Evolutionary conservation across 2,329 filamentous ascomycete genomes (phyloP), one percentile per base, ranked within the genome.

Genomic region (Lachnellula cervina): DNA sequence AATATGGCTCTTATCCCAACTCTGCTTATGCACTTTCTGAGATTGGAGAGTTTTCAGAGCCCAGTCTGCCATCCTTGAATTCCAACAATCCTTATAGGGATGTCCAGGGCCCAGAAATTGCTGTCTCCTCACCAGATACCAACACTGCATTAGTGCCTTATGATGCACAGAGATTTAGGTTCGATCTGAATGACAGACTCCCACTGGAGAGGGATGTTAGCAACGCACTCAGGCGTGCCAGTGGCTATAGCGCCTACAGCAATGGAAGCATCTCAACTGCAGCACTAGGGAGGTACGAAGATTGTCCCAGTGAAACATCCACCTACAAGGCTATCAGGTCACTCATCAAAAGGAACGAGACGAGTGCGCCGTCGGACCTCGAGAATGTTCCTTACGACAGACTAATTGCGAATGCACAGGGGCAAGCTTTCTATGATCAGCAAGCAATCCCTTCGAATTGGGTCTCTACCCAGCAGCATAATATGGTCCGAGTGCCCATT

Each of bases 121-220:
- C 60, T 28, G 40, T 64, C 3, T 61, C 58, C 23, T 54, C 47
- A 38, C 50, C 49, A 28, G 52, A 59, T 43, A 50, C 44, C 44
- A 47, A 47, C 23, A 32, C 9, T 32, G 13, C 28, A 32, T 21
- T 37, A n/a, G n/a, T 50, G 13, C 50, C 52, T 32, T 51, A 52
- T 42, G 38, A 56, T 49, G 43, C 28, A 53, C n/a, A 16, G 25
- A 35, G 19, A 49, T 32, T 46, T 14, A 55, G 16, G 28, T 48
- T 32, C 54, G 49, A 28, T 32, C 28, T 28, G 14, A 48, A 56
- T 13, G 35, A 54, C 8, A 57, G 60, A 52, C 38, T 54, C 7
- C 63, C 64, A 21, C 54, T 69, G 7, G 67, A 69, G 48, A 56
- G 65, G 55, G 66, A 68, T 45, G 59, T 69, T 8, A 69, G 67